Conservation (phyloP, 2,329 filamentous ascomycete genomes). For the Aureobasidium subglaciale region DNA sequence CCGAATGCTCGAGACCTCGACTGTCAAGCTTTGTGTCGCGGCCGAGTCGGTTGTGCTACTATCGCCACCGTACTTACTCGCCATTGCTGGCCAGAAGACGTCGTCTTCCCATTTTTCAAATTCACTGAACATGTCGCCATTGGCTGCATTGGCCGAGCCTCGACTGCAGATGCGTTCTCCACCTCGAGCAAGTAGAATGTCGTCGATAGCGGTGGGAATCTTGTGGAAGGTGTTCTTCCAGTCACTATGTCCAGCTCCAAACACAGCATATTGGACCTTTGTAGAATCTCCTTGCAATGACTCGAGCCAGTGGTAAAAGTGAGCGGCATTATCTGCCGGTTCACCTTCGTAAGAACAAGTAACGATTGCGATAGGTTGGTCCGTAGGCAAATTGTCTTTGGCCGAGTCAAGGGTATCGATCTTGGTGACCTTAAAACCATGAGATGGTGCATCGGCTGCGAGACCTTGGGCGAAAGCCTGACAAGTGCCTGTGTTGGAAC, state of each 20-base stretch:
- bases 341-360: conserved; percentile 68
- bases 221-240: conserved; percentile 57
- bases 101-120: conserved; percentile 63
- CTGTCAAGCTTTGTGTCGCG: conserved; percentile 35
- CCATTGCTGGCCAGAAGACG: conserved; percentile 46
- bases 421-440: conserved; percentile 51
- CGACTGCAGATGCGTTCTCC: conserved; percentile 43
- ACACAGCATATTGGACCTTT: conserved; percentile 59
- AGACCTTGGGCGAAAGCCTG: conserved; percentile 60
- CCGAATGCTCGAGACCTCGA: conserved; percentile 49
- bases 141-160: conserved; percentile 54
- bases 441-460: conserved; percentile 50
- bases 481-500: conserved; percentile 69
- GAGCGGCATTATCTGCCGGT: conserved; percentile 63
- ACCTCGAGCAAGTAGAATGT: conserved; percentile 45
- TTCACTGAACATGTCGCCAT: conserved; percentile 59
- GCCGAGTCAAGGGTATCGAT: conserved; percentile 56
- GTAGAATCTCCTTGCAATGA: conserved; percentile 41
- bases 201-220: conserved; percentile 57
- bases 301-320: conserved; percentile 62
- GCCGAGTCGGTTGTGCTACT: conserved; percentile 16
- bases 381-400: conserved; percentile 52
- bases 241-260: conserved; percentile 59
- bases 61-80: conserved; percentile 30
- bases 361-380: conserved; percentile 58